Evolutionary conservation across 208 protist genomes (phyloP).

Genomic region (Leishmania tarentolae): DNA sequence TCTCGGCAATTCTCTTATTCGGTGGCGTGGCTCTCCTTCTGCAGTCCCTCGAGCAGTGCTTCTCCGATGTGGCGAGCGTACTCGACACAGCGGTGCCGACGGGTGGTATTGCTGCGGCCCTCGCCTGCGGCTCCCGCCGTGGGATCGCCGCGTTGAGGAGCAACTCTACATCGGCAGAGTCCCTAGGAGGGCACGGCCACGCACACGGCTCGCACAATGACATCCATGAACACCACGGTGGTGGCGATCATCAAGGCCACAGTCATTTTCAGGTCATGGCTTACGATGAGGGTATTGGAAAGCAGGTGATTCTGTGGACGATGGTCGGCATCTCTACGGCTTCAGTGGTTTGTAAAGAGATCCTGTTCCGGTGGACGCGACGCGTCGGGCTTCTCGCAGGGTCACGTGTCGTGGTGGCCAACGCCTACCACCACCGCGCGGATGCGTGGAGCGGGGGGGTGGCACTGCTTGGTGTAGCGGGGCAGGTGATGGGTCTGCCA

Average conservation of each 20-base stretch:
- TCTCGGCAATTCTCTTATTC: constrained; percentile 76
- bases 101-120: constrained; percentile 16
- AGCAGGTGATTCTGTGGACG: constrained; percentile 72
- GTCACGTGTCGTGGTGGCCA: constrained; percentile 86
- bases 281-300: constrained; percentile 47
- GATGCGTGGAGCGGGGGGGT: constrained; percentile 89
- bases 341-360: constrained; percentile 79
- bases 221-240: constrained; percentile 31
- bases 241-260: constrained; percentile 59
- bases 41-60: constrained; percentile 60
- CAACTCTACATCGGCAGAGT: background rate
- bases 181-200: background rate
- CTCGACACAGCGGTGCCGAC: constrained; percentile 9
- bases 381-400: constrained; percentile 71
- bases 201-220: constrained; percentile 4
- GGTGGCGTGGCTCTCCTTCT: constrained; percentile 78
- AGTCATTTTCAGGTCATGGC: constrained; percentile 77
- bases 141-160: constrained; percentile 3
- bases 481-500: constrained; percentile 68
- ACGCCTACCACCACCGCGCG: constrained; percentile 89
- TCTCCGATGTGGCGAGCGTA: constrained; percentile 28
- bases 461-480: constrained; percentile 77
- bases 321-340: constrained; percentile 76
- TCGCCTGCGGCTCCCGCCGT: constrained; percentile 11
- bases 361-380: constrained; percentile 82